Evolutionary conservation across 768 basidiomycete genomes (phyloP).

Genomic region (Amanita pallidorosea): DNA sequence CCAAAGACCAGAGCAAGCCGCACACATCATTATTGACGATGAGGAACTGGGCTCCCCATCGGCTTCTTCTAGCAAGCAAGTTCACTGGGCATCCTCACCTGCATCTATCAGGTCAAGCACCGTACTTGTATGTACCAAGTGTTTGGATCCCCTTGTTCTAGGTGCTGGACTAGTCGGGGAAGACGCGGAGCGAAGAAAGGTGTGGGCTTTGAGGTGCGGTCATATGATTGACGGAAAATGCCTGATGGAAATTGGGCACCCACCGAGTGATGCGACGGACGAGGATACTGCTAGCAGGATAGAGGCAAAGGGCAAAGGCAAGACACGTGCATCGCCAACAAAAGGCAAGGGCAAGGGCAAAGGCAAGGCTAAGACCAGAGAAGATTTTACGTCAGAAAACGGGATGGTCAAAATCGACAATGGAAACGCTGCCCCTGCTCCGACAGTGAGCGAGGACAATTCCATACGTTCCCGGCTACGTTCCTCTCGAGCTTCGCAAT

Average conservation of each 20-base stretch:
- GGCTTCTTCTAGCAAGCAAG: slow-evolving; percentile 1
- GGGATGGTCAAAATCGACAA: not conserved
- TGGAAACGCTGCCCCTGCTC: not conserved
- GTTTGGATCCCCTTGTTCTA: slow-evolving; percentile 53
- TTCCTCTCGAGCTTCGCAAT: not conserved
- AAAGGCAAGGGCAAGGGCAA: slow-evolving; percentile 7
- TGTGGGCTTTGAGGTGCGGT: slow-evolving; percentile 71
- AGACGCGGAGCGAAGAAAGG: slow-evolving; percentile 32
- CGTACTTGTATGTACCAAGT: slow-evolving; percentile 56
- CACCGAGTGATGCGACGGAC: slow-evolving; percentile 12
- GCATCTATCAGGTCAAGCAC: slow-evolving; percentile 20
- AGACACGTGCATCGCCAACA: slow-evolving; percentile 10
- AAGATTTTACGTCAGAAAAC: not conserved
- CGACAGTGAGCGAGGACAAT: slow-evolving; percentile 7
- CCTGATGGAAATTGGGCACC: slow-evolving; percentile 44
- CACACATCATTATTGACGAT: slow-evolving; percentile 38
- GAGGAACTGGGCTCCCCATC: slow-evolving; percentile 17
- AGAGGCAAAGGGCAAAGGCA: slow-evolving; percentile 37
- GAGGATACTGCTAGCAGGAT: slow-evolving; percentile 8
- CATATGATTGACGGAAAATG: slow-evolving; percentile 77
- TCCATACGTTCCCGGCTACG: slow-evolving; percentile 12
- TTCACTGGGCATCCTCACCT: slow-evolving; percentile 7
- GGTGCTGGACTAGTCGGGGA: slow-evolving; percentile 34
- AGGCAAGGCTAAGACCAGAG: slow-evolving; percentile 4
- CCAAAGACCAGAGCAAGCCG: slow-evolving; percentile 8